Conservation (phyloP, 768 basidiomycete genomes). For the Suillus paluster region DNA sequence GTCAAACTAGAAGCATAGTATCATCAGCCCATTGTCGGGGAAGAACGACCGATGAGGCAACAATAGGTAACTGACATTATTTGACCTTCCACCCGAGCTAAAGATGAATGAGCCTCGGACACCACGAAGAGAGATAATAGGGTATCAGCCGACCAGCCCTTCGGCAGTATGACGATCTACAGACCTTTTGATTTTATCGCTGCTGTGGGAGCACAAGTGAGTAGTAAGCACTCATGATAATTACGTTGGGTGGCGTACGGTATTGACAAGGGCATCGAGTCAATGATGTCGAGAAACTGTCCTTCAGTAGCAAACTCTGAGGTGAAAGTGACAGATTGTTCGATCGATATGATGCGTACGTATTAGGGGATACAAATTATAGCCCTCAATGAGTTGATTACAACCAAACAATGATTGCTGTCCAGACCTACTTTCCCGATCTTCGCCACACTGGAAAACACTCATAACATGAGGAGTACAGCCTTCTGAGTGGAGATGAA, state of each 20-base stretch:
- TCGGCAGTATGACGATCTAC: not conserved
- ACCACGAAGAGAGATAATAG: not conserved
- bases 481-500: too few relatives aligned
- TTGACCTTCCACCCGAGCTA: not conserved
- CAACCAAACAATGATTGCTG: too few relatives aligned
- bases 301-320: not conserved
- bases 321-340: not conserved
- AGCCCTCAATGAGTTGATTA: not conserved
- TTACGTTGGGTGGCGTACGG: not conserved
- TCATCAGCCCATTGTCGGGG: not conserved
- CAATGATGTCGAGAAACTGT: not conserved
- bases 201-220: not conserved
- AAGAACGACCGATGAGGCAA: not conserved
- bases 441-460: too few relatives aligned
- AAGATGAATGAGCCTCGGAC: not conserved
- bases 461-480: too few relatives aligned
- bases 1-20: not conserved
- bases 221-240: not conserved
- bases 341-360: not conserved
- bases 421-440: too few relatives aligned
- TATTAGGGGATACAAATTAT: not conserved
- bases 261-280: not conserved
- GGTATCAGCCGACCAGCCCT: not conserved
- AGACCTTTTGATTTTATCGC: not conserved
- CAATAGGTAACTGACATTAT: too few relatives aligned